phyloP scores from a whole-genome alignment of 345 rosid genomes.

The Salix exigua region DNA sequence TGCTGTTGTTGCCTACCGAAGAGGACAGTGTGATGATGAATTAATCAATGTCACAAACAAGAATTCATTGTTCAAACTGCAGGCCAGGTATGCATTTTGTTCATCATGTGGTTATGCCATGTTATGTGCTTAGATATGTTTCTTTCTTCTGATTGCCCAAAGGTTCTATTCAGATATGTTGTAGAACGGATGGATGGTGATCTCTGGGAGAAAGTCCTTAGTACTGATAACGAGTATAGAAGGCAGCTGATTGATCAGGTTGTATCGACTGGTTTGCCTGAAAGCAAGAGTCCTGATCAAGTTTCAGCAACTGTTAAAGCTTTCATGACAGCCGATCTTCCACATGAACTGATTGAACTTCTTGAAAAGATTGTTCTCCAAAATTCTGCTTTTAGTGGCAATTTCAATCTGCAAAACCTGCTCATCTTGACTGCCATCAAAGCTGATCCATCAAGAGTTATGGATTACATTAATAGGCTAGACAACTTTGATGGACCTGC shows the following conservation, averaged over 20 bases:
- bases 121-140: conserved; percentile 7
- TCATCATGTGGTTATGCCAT: background rate
- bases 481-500: conserved; percentile 98
- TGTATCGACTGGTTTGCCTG: conserved; percentile 91
- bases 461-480: conserved; percentile 89
- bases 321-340: conserved; percentile 79
- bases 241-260: conserved; percentile 96
- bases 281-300: conserved; percentile 87
- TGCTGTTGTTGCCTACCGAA: conserved; percentile 89
- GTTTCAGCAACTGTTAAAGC: conserved; percentile 82
- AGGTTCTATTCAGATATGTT: conserved; percentile 58
- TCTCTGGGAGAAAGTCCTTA: conserved; percentile 93
- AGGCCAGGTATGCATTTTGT: conserved; percentile 69
- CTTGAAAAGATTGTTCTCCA: conserved; percentile 96
- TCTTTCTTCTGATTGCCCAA: conserved; percentile 18
- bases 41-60: conserved; percentile 88
- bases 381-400: conserved; percentile 96
- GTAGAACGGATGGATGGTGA: conserved; percentile 96
- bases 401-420: conserved; percentile 86
- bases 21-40: conserved; percentile 96
- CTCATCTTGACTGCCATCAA: conserved; percentile 93
- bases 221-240: conserved; percentile 68
- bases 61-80: conserved; percentile 84
- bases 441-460: conserved; percentile 93
- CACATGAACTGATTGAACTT: conserved; percentile 78